Conservation (phyloP, 1,139 yeast genomes). For the Protomyces lactucae-debilis region DNA sequence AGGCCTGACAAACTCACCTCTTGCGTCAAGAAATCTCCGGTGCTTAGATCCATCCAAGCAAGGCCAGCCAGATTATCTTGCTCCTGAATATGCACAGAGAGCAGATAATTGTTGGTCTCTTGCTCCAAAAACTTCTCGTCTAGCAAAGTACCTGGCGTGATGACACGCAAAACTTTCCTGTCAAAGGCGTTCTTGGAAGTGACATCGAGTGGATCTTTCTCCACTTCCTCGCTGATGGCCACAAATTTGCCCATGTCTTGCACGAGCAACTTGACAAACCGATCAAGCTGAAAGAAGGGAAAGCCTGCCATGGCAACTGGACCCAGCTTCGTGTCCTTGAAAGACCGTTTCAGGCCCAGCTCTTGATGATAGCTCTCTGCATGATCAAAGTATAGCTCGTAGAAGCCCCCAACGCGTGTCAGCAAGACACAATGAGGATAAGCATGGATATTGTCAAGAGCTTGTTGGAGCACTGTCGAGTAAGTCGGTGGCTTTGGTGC, state of each 20-base stretch:
- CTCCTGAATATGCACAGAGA: conserved; percentile 47
- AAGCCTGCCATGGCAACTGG: conserved; percentile 86
- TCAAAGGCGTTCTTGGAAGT: conserved; percentile 40
- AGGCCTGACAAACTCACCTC: conserved; percentile 54
- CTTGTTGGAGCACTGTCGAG: conserved; percentile 19
- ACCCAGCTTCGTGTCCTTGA: conserved; percentile 44
- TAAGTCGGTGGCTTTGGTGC: conserved; percentile 3
- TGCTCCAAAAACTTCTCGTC: conserved; percentile 80
- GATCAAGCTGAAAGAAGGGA: conserved; percentile 64
- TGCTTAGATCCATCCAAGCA: conserved; percentile 83
- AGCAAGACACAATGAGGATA: conserved; percentile 69
- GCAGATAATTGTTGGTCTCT: conserved; percentile 63
- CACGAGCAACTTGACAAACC: conserved; percentile 69
- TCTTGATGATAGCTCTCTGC: conserved; percentile 69
- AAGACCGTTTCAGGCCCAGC: conserved; percentile 59
- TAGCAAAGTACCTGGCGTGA: conserved; percentile 88
- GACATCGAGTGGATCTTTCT: conserved; percentile 34
- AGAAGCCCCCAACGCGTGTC: conserved; percentile 87
- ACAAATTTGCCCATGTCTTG: conserved; percentile 65
- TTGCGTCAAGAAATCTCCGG: conserved; percentile 71
- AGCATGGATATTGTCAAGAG: conserved; percentile 30
- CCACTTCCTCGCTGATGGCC: conserved; percentile 58
- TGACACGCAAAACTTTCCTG: conserved; percentile 69
- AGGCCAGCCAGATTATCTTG: conserved; percentile 51
- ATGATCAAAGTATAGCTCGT: conserved; percentile 67